Base-by-base conservation (phyloP, 306 rosid species). In the Trifolium dubium region DNA sequence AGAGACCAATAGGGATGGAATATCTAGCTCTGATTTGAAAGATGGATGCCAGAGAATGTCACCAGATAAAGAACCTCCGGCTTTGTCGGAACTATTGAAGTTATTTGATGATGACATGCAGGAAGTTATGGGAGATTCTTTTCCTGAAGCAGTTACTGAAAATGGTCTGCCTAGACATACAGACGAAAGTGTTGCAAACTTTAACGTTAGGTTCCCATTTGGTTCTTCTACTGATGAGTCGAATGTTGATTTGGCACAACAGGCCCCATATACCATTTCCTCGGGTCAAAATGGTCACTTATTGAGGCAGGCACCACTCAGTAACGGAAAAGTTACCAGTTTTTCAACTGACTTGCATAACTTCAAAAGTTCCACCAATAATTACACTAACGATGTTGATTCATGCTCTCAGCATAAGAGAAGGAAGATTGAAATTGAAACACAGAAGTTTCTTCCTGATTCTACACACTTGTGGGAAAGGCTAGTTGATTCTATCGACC, bases 321-420 rank as follows among this genome's bases (percentile, higher is more conserved):
- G 14, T 66, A 80, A 71, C 46, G 84, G 70, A 35, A 81, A 78
- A 58, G 39, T 50, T 32, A 72, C 72, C 6, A 60, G 73, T 63
- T 37, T 69, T 70, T 77, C 90, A 77, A 54, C 76, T 41, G 84
- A 77, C 49, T 18, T 66, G 39, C 81, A 72, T 77, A 49, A 54
- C 70, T 67, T 77, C 47, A 77, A 58, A 43, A 80, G 68, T 53
- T 77, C 80, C 55, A 49, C 19, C 2, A 61, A 67, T 23, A 58
- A 56, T 77, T 69, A 64, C 66, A 47, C 73, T 64, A 68, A 78
- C 69, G 82, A 75, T 80, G 31, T 74, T 79, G 85, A 82, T 75
- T 83, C 83, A 12, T 62, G 64, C 59, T 70, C 84, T 82, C 85
- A 72, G 72, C 81, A 72, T 29, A 88, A 91, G 69, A 85, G 85